A percentile compares a stretch with the other conserved stretches of the same genome.
These are phyloP conservation scores for Pichia thaimueangensis DNA, from an alignment of 805 yeast genomes.

Conservation along the genomic window DNA sequence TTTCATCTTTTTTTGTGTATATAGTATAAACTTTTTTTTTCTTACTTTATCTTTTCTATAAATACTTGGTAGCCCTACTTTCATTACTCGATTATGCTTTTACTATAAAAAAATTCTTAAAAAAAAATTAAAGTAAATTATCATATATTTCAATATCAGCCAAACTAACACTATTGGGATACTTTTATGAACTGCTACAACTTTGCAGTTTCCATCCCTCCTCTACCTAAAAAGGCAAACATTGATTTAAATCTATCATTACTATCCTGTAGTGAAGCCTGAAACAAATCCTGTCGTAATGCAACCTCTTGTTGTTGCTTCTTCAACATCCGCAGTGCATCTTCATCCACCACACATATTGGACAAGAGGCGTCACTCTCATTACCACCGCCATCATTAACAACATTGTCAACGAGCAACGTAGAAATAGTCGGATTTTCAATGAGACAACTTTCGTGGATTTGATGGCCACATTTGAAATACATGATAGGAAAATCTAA, in stretches of 20 bases:
- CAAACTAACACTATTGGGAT: no score
- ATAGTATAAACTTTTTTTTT: no score
- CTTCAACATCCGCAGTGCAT: slow-evolving; percentile 53
- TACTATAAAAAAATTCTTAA: no score
- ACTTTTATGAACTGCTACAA: no score
- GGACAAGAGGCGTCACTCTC: slow-evolving; percentile 55
- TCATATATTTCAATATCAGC: no score
- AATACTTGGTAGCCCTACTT: no score
- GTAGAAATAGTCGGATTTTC: slow-evolving; percentile 16
- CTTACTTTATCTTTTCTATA: no score
- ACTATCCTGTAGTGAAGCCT: slow-evolving; percentile 45
- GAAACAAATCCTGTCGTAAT: slow-evolving; percentile 58
- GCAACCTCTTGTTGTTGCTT: slow-evolving; percentile 55
- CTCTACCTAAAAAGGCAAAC: slow-evolving; percentile 80
- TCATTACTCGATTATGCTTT: no score
- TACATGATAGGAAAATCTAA: slow-evolving; percentile 77
- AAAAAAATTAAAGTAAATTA: no score
- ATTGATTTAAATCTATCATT: slow-evolving; percentile 67
- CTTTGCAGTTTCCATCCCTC: slow-evolving; percentile 59
- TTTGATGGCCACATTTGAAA: slow-evolving; percentile 81
- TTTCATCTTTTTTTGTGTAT: no score
- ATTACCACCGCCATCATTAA: slow-evolving; percentile 17
- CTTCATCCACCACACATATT: slow-evolving; percentile 63
- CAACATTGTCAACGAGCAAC: no score
- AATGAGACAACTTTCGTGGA: slow-evolving; percentile 65